Conservation (phyloP, 2,329 filamentous ascomycete species). For the Polytolypa hystricis region DNA sequence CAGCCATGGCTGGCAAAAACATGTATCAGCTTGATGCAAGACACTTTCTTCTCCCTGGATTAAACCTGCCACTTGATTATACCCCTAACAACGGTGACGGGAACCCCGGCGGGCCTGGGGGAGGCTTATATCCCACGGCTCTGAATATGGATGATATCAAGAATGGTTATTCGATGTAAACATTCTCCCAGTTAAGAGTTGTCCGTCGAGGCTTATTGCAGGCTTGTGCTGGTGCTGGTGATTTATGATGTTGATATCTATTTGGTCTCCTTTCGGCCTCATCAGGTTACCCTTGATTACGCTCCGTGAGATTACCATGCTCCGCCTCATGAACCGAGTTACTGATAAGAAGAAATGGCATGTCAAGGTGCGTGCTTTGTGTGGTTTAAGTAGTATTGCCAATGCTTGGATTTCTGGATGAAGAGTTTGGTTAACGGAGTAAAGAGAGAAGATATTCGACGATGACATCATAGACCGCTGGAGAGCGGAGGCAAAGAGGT, state of each 20-base stretch:
- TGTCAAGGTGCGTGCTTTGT: constrained; percentile 21
- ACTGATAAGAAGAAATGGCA: constrained; percentile 35
- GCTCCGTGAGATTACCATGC: constrained; percentile 29
- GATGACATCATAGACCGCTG: constrained; percentile 24
- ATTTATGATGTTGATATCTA: too few relatives aligned
- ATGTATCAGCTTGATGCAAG: neutral
- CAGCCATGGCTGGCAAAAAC: too few relatives aligned
- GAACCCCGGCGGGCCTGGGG: neutral
- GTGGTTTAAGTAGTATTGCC: neutral
- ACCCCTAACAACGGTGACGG: neutral
- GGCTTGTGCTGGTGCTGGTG: too few relatives aligned
- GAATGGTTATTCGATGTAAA: neutral
- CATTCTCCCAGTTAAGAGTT: too few relatives aligned
- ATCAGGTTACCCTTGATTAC: too few relatives aligned
- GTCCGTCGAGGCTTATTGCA: too few relatives aligned
- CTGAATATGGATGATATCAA: neutral
- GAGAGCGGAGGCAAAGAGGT: constrained; percentile 17
- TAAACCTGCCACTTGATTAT: neutral
- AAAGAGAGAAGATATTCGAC: constrained; percentile 23
- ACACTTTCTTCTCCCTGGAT: neutral
- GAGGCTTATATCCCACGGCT: neutral
- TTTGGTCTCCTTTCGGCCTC: too few relatives aligned
- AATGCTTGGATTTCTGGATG: neutral
- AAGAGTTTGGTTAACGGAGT: too few relatives aligned
- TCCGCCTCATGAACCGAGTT: constrained; percentile 30